phyloP scores from a whole-genome alignment of 768 basidiomycete genomes.

The Termitomyces sp. region DNA sequence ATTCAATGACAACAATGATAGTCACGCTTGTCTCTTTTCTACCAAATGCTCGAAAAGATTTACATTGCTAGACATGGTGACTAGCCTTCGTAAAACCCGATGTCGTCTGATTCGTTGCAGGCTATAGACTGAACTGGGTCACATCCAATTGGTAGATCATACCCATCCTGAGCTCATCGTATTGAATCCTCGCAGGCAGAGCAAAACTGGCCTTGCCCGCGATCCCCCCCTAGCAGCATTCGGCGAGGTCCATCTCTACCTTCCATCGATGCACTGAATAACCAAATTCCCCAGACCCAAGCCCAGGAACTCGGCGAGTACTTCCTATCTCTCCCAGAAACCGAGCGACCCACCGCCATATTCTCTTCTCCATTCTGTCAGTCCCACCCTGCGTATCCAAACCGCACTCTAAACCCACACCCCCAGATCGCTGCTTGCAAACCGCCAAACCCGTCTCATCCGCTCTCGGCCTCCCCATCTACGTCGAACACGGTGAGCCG shows the following conservation, averaged over 20 bases:
- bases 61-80: slow-evolving; percentile 67
- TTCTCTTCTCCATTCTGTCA: slow-evolving; percentile 85
- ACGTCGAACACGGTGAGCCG: slow-evolving; percentile 67
- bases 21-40: too few relatives aligned
- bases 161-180: background rate
- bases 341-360: slow-evolving; percentile 68
- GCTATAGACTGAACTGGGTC: slow-evolving; percentile 73
- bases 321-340: slow-evolving; percentile 56
- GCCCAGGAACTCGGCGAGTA: slow-evolving; percentile 66
- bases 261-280: background rate
- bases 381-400: slow-evolving; percentile 4
- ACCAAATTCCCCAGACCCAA: slow-evolving; percentile 41
- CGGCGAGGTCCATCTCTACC: slow-evolving; percentile 45
- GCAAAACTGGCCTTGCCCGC: slow-evolving; percentile 58
- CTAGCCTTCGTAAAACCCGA: background rate
- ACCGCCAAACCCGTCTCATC: slow-evolving; percentile 62
- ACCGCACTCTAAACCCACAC: background rate
- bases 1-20: slow-evolving; percentile 13
- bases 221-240: slow-evolving; percentile 71
- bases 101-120: slow-evolving; percentile 24
- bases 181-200: slow-evolving; percentile 39
- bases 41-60: slow-evolving; percentile 44
- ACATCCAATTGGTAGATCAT: slow-evolving; percentile 51
- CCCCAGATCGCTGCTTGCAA: slow-evolving; percentile 79
- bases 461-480: slow-evolving; percentile 62